These are phyloP conservation scores for Microsporum audouinii DNA, from an alignment of 2,329 filamentous ascomycete genomes.

Conservation along the genomic window DNA sequence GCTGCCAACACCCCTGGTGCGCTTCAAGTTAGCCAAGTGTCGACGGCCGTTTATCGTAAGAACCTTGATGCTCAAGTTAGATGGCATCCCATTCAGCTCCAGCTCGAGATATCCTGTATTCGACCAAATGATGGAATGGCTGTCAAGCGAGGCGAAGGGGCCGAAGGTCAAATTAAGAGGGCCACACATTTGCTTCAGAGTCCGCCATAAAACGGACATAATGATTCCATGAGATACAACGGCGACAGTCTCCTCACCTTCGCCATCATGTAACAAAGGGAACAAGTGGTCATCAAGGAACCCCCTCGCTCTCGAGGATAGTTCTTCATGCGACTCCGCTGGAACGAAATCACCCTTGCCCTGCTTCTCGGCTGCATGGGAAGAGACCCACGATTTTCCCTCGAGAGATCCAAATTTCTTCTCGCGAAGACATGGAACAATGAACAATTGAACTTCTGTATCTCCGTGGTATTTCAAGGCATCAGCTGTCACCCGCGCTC, in stretches of 20 bases:
- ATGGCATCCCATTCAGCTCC: constrained; percentile 8
- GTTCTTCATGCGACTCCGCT: constrained; percentile 56
- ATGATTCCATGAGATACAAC: constrained; percentile 78
- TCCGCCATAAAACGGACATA: constrained; percentile 55
- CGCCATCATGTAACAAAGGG: constrained; percentile 39
- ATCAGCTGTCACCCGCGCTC: constrained; percentile 46
- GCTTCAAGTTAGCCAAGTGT: constrained; percentile 63
- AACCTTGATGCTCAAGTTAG: constrained; percentile 34
- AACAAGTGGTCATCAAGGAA: constrained; percentile 58
- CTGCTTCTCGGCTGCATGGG: constrained; percentile 10
- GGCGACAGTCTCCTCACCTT: constrained; percentile 40
- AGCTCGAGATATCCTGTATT: constrained; percentile 54
- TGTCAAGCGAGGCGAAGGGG: constrained; percentile 25
- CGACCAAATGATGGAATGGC: constrained; percentile 46
- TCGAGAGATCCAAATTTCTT: constrained; percentile 33
- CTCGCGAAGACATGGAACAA: constrained; percentile 25
- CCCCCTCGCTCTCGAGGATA: constrained; percentile 50
- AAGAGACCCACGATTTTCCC: constrained; percentile 17
- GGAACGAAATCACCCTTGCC: constrained; percentile 6
- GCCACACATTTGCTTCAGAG: constrained; percentile 47
- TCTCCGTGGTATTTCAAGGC: constrained; percentile 14
- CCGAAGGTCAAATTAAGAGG: constrained; percentile 36
- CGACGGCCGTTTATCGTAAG: constrained; percentile 55
- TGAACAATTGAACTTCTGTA: constrained; percentile 10
- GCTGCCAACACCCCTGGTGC: constrained; percentile 72